Evolutionary conservation across 805 yeast species (phyloP), one percentile per base, ranked within the genome.

Genomic region (Barnettozyma sp.): DNA sequence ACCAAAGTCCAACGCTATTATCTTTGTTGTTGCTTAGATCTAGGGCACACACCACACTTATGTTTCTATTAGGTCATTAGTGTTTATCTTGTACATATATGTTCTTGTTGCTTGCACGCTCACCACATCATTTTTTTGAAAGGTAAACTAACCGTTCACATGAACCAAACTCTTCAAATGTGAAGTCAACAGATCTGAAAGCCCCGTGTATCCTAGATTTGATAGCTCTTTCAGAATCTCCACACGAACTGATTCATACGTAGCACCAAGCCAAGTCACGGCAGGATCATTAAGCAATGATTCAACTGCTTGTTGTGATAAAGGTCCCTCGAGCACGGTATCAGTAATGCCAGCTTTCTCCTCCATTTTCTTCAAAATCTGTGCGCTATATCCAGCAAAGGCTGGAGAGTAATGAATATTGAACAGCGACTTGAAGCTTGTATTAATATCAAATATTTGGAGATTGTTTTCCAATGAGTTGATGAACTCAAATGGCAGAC

Each of bases 351-450:
- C 48, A 9, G 48, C 44, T 4, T 44, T 40, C 34, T 73, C 78
- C 40, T 76, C 82, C 4, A 73, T 39, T 4, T 51, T 46, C 59
- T 76, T 59, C 2, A 76, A 48, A 2, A 68, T 55, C 18, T 60
- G 60, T 0, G 76, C 65, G 10, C 68, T 54, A 6, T 70, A 41
- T 10, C 60, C 63, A 1, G 70, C 57, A 55, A 72, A 73, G 4
- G 71, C 62, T 4, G 82, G 78, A n/a, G 70, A 59, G 33, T 68
- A 63, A 45, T 73, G 70, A 1, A 76, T 26, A 34, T 68, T 67
- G 43, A 53, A 62, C 12, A 48, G 26, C 5, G 48, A 29, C 19
- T 38, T 44, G 36, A 52, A 52, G 13, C 22, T 41, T 6, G 54
- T 42, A 14, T 43, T 42, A 6, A 38, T 21, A 26, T 52, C 45